Conservation (phyloP, 1,284 basidiomycete species). For the Ustilago tritici region DNA sequence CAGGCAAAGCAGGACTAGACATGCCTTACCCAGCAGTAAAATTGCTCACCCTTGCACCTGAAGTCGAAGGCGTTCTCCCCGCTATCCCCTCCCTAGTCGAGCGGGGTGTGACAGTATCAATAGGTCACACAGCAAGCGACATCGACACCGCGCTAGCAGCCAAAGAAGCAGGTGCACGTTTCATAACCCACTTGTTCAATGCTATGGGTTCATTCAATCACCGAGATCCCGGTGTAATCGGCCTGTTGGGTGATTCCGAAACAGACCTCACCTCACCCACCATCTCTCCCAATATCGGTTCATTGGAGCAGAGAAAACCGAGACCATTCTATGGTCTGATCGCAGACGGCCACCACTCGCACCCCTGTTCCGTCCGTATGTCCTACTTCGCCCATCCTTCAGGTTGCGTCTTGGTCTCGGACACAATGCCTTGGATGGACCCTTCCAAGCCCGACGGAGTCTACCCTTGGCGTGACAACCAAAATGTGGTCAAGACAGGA, state of each 20-base stretch:
- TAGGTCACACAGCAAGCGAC: slow-evolving; percentile 83
- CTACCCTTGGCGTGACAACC: slow-evolving; percentile 86
- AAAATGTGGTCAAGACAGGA: slow-evolving; percentile 82
- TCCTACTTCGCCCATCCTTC: slow-evolving; percentile 85
- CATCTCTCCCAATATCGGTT: neutral
- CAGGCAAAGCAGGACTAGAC: slow-evolving; percentile 68
- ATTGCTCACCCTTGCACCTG: slow-evolving; percentile 87
- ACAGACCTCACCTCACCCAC: slow-evolving; percentile 18
- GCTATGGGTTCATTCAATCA: slow-evolving; percentile 89
- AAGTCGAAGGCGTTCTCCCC: slow-evolving; percentile 82
- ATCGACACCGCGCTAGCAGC: slow-evolving; percentile 79
- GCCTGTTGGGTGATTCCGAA: slow-evolving; percentile 79
- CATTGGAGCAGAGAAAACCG: neutral
- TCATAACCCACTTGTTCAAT: slow-evolving; percentile 93
- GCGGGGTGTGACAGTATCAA: slow-evolving; percentile 81
- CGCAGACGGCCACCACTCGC: slow-evolving; percentile 89
- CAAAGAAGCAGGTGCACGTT: slow-evolving; percentile 78
- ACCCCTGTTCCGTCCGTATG: slow-evolving; percentile 87
- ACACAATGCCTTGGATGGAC: slow-evolving; percentile 89
- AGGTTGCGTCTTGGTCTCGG: slow-evolving; percentile 87
- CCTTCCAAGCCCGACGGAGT: slow-evolving; percentile 84
- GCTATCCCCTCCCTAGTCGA: slow-evolving; percentile 76
- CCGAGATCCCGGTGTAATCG: slow-evolving; percentile 76
- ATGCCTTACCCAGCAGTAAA: slow-evolving; percentile 74
- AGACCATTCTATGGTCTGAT: slow-evolving; percentile 82